Evolutionary conservation across 352 stramenopile species (phyloP).

Genomic region (Blastocystis sp.): DNA sequence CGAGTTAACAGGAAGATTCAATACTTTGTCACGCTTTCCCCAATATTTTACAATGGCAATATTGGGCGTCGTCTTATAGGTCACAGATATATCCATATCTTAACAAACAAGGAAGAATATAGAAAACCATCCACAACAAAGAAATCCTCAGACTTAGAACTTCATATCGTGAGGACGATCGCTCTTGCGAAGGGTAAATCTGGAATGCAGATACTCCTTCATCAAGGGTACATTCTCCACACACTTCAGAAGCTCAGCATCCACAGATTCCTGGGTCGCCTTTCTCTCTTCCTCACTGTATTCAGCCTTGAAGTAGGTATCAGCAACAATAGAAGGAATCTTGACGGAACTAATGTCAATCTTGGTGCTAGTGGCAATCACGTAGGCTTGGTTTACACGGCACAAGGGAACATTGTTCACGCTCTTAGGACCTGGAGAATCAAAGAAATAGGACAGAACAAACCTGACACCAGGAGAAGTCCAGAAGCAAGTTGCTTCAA

Average conservation of each 20-base stretch:
- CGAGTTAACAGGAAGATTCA: conserved; percentile 93
- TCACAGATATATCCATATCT: background rate
- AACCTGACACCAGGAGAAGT: conserved; percentile 67
- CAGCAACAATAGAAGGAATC: conserved; percentile 79
- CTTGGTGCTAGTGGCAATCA: conserved; percentile 95
- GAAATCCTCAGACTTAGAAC: conserved; percentile 47
- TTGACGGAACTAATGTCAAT: conserved; percentile 84
- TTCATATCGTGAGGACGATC: conserved; percentile 56
- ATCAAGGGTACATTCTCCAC: conserved; percentile 80
- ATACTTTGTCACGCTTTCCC: conserved; percentile 81
- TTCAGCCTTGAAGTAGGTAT: conserved; percentile 89
- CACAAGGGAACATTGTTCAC: conserved; percentile 95
- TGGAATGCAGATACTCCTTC: conserved; percentile 85
- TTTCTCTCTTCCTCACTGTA: conserved; percentile 88
- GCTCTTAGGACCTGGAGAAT: conserved; percentile 85
- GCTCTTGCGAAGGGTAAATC: conserved; percentile 16
- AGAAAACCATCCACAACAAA: conserved; percentile 61
- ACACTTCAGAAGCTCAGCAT: conserved; percentile 74
- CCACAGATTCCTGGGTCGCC: conserved; percentile 94
- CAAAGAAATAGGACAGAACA: background rate
- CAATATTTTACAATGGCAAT: conserved; percentile 98
- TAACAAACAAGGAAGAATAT: conserved; percentile 49
- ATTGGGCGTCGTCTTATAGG: conserved; percentile 70
- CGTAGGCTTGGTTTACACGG: conserved; percentile 95
- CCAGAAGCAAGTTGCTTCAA: conserved; percentile 67